Percentiles rank a stretch among this genome's conserved stretches.
phyloP scores from a whole-genome alignment of 805 yeast genomes.

The Vanderwaltozyma verrucispora region DNA sequence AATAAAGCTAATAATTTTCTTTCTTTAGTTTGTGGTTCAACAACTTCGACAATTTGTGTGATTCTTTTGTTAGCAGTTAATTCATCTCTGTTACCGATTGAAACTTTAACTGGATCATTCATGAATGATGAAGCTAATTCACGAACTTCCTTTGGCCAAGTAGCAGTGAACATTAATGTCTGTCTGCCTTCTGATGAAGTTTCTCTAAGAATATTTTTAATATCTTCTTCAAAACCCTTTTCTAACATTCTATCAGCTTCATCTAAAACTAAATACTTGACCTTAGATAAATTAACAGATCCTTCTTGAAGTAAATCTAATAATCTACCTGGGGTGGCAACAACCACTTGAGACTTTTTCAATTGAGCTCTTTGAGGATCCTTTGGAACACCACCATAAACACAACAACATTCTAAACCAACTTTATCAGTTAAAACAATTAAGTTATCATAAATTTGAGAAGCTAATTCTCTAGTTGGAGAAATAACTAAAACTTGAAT shows the following conservation, averaged over 20 bases:
- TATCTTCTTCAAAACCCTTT: slow-evolving; percentile 96
- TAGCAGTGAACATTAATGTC: slow-evolving; percentile 98
- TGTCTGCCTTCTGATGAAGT: slow-evolving; percentile 53
- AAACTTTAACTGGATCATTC: slow-evolving; percentile 77
- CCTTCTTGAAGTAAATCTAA: slow-evolving; percentile 87
- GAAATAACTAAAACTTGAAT: slow-evolving; percentile 77
- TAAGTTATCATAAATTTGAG: slow-evolving; percentile 84
- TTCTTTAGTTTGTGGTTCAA: slow-evolving; percentile 76
- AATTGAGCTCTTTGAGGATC: slow-evolving; percentile 75
- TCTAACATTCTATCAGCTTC: slow-evolving; percentile 99
- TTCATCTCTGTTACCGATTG: slow-evolving; percentile 92
- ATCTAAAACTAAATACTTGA: slow-evolving; percentile 78
- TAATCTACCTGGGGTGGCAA: slow-evolving; percentile 98
- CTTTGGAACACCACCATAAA: slow-evolving; percentile 97
- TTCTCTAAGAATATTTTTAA: slow-evolving; percentile 64
- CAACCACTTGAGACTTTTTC: slow-evolving; percentile 61
- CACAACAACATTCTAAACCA: slow-evolving; percentile 63
- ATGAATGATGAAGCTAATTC: slow-evolving; percentile 80
- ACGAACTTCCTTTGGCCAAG: slow-evolving; percentile 99
- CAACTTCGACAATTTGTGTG: slow-evolving; percentile 85
- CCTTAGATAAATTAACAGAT: slow-evolving; percentile 53
- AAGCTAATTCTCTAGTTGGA: slow-evolving; percentile 96
- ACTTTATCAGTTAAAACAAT: slow-evolving; percentile 49
- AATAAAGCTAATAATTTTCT: slow-evolving; percentile 60
- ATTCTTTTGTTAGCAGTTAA: slow-evolving; percentile 90